phyloP scores from a whole-genome alignment of 371 early-diverging fungal species.

The Parasitella parasitica region DNA sequence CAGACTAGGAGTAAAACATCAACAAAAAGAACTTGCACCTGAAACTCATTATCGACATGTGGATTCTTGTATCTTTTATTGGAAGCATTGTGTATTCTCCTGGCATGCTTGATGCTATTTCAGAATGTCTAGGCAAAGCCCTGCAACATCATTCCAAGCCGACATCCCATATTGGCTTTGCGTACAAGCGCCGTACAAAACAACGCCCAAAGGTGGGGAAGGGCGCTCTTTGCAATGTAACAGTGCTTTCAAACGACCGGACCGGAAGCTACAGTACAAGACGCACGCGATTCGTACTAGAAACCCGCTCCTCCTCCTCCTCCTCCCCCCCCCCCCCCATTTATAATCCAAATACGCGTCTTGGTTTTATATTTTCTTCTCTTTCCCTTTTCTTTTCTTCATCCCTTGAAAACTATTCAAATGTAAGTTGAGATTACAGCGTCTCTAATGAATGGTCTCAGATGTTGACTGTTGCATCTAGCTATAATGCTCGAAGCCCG shows the following conservation, averaged over 20 bases:
- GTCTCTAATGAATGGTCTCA: too few species aligned
- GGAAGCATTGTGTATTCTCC: too few species aligned
- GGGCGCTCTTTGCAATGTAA: background rate
- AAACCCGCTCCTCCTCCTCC: too few species aligned
- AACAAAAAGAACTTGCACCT: too few species aligned
- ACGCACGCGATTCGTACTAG: background rate
- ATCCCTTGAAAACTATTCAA: background rate
- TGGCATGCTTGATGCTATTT: too few species aligned
- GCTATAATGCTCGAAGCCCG: constrained; percentile 78
- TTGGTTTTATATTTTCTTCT: background rate
- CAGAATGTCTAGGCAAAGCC: too few species aligned
- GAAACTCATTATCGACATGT: too few species aligned
- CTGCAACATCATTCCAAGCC: too few species aligned
- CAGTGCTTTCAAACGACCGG: background rate
- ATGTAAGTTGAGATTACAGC: background rate
- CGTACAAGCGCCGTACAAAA: background rate
- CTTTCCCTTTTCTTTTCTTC: background rate
- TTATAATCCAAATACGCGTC: background rate
- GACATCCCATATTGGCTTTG: too few species aligned
- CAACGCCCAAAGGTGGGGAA: background rate
- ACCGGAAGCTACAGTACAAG: background rate
- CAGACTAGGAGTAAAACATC: background rate
- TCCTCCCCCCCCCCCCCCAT: too few species aligned
- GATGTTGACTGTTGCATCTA: background rate
- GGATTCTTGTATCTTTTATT: too few species aligned